A percentile compares a stretch with the other conserved stretches of the same genome.
Evolutionary conservation across 108 stramenopile genomes (phyloP).

Genomic region (Stephanodiscus triporus): DNA sequence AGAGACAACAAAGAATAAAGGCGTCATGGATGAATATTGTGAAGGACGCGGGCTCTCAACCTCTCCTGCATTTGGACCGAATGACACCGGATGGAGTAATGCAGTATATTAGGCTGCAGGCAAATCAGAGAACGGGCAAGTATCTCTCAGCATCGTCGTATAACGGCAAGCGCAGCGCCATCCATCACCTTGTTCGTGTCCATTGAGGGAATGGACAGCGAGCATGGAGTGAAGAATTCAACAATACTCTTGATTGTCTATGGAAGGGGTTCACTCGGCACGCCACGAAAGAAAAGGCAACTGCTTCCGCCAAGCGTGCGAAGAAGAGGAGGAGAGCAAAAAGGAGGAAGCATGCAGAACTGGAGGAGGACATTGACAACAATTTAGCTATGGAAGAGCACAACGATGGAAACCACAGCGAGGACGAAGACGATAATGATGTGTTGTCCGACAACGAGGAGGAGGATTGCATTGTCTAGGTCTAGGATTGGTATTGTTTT

Average conservation of each 20-base stretch:
- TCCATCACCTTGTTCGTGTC: background rate
- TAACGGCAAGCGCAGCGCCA: background rate
- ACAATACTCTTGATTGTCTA: background rate
- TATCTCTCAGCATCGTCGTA: constrained; percentile 3
- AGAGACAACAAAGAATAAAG: background rate
- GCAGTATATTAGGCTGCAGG: background rate
- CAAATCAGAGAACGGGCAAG: constrained; percentile 1
- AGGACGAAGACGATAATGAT: constrained; percentile 14
- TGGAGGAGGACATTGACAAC: background rate
- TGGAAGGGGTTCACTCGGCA: background rate
- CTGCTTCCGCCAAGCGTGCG: background rate
- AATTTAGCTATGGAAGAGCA: background rate
- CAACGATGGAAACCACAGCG: constrained; percentile 1
- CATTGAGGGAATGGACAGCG: constrained; percentile 1
- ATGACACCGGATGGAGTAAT: constrained; percentile 8
- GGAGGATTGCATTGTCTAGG: background rate
- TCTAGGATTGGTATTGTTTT: too few species aligned
- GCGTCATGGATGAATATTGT: background rate
- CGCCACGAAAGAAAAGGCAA: background rate
- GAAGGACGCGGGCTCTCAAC: background rate
- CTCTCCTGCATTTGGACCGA: background rate
- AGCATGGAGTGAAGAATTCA: constrained; percentile 3
- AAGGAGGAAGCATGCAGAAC: background rate
- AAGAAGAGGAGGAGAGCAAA: constrained; percentile 1
- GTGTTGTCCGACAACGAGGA: constrained; percentile 4